Conservation (phyloP, 352 stramenopile species). For the Pythium phragmitis region DNA sequence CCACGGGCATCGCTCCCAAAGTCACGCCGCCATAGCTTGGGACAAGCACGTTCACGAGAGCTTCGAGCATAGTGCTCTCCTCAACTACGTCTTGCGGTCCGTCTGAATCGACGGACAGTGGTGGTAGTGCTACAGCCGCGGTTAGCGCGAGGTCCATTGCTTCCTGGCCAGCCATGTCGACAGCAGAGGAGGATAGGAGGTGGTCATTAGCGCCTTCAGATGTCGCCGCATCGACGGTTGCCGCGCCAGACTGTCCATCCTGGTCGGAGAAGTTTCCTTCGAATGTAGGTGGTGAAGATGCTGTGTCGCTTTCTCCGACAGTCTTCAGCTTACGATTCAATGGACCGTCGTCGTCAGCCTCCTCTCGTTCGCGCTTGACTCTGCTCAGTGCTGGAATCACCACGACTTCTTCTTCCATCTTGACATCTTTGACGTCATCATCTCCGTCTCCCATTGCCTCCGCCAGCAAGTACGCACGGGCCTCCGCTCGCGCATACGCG, state of each 20-base stretch:
- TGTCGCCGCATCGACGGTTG: too few species aligned
- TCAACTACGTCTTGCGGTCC: too few species aligned
- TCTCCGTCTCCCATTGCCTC: not conserved
- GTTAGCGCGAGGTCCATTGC: too few species aligned
- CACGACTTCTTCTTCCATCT: not conserved
- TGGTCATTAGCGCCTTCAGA: too few species aligned
- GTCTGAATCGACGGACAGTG: too few species aligned
- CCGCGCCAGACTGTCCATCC: not conserved
- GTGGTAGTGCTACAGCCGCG: too few species aligned
- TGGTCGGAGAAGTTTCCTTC: not conserved
- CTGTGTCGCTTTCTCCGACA: not conserved
- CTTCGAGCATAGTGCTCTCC: too few species aligned
- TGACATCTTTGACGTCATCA: not conserved
- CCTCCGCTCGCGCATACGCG: constrained; percentile 7
- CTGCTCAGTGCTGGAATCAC: not conserved
- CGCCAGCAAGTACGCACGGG: not conserved
- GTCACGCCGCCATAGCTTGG: too few species aligned
- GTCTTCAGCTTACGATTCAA: not conserved
- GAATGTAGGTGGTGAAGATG: not conserved
- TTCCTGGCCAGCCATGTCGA: too few species aligned
- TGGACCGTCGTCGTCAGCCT: not conserved
- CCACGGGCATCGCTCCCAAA: too few species aligned
- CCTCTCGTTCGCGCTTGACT: constrained; percentile 4
- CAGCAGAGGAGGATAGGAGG: too few species aligned
- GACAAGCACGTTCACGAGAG: too few species aligned